A percentile compares a stretch with the other conserved stretches of the same genome.
Evolutionary conservation across 2,329 filamentous ascomycete species (phyloP).

Genomic region (Aureobasidium subglaciale): DNA sequence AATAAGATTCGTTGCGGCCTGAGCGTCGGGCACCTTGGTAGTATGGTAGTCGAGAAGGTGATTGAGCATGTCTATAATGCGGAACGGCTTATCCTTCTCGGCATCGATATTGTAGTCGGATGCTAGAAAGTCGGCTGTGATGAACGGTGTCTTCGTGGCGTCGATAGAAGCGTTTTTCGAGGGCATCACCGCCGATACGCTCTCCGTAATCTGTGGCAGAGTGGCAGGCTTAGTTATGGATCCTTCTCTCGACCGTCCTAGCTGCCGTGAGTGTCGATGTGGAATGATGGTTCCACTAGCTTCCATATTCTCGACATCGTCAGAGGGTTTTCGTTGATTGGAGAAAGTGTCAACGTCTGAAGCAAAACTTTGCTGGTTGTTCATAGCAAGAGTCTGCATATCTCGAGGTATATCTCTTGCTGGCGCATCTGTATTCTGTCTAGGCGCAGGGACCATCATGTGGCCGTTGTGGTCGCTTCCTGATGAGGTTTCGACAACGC

Average conservation of each 20-base stretch:
- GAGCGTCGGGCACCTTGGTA: slow-evolving; percentile 35
- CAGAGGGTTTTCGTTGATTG: slow-evolving; percentile 1
- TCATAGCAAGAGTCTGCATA: slow-evolving; percentile 32
- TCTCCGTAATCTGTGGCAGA: slow-evolving; percentile 21
- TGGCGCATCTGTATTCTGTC: neutral
- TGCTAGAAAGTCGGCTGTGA: slow-evolving; percentile 31
- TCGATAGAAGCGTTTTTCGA: neutral
- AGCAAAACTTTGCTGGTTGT: slow-evolving; percentile 30
- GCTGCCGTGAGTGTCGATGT: slow-evolving; percentile 19
- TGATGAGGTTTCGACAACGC: neutral
- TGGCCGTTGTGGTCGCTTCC: neutral
- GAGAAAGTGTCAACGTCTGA: slow-evolving; percentile 18
- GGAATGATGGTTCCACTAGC: slow-evolving; percentile 37
- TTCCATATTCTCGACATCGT: slow-evolving; percentile 31
- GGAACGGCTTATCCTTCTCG: slow-evolving; percentile 31
- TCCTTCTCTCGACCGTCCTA: neutral
- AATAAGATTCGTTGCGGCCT: slow-evolving; percentile 41
- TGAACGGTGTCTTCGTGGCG: slow-evolving; percentile 23
- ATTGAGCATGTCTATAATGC: slow-evolving; percentile 36
- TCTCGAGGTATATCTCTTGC: slow-evolving; percentile 27
- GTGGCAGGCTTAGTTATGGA: slow-evolving; percentile 3
- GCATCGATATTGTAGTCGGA: slow-evolving; percentile 27
- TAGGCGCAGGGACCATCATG: neutral
- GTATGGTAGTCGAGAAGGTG: slow-evolving; percentile 38
- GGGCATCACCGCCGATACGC: slow-evolving; percentile 14